These are phyloP conservation scores for Xylariales sp. DNA, from an alignment of 2,329 filamentous ascomycete species.

Conservation along the genomic window DNA sequence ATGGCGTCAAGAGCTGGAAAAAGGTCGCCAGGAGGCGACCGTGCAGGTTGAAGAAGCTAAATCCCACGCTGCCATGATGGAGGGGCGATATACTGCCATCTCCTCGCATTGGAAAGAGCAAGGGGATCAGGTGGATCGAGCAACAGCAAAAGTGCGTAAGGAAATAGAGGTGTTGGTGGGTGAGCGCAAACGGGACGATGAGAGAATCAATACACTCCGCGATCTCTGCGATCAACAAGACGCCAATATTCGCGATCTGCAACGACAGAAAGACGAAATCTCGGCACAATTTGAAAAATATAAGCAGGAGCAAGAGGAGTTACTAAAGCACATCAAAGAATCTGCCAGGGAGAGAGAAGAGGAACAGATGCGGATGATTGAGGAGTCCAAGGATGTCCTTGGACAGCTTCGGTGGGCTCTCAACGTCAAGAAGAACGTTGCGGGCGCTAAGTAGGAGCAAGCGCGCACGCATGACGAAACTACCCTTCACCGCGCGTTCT, in stretches of 20 bases:
- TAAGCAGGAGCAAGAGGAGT: slow-evolving; percentile 59
- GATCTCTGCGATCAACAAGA: slow-evolving; percentile 72
- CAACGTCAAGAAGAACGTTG: slow-evolving; percentile 59
- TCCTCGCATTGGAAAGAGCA: slow-evolving; percentile 64
- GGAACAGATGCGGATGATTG: slow-evolving; percentile 55
- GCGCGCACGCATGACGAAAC: not conserved
- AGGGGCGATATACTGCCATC: slow-evolving; percentile 66
- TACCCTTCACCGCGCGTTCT: not conserved
- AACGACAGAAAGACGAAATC: slow-evolving; percentile 60
- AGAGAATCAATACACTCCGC: slow-evolving; percentile 59
- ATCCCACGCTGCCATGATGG: slow-evolving; percentile 60
- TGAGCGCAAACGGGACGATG: slow-evolving; percentile 55
- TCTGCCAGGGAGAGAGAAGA: slow-evolving; percentile 53
- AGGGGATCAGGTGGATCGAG: slow-evolving; percentile 55
- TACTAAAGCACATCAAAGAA: slow-evolving; percentile 54
- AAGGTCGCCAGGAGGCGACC: slow-evolving; percentile 53
- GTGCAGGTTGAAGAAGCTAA: slow-evolving; percentile 63
- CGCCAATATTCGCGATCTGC: slow-evolving; percentile 58
- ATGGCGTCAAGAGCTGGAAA: slow-evolving; percentile 63
- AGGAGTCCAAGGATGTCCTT: slow-evolving; percentile 55
- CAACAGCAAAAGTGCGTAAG: slow-evolving; percentile 41
- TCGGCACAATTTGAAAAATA: slow-evolving; percentile 57
- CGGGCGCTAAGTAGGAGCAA: slow-evolving; percentile 32
- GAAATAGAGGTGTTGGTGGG: slow-evolving; percentile 52
- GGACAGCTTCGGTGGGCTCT: slow-evolving; percentile 71